Base-by-base conservation (phyloP, 257 asterid genomes). In the Lycium barbarum region DNA sequence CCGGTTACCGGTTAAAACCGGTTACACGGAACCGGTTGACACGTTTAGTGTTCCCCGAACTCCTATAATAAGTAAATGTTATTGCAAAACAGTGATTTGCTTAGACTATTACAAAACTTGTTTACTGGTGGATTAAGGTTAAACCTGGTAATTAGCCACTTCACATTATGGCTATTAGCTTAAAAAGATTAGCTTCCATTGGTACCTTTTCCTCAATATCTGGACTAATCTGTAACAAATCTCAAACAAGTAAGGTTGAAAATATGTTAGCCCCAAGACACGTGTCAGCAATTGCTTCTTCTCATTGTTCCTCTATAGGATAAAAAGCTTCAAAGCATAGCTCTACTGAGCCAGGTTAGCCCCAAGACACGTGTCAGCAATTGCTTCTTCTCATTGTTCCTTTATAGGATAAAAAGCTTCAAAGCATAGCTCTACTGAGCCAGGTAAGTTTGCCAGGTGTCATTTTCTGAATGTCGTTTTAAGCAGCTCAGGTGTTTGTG, bases 401-500 rank as follows among this genome's bases (percentile, higher is more conserved):
- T 90, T 91, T 57, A 80, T 85, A 26, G 79, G 61, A 62, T 88
- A 84, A 55, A 54, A 65, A 49, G 73, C 45, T 67, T 79, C 51
- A 40, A 36, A 35, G 65, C 74, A 65, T 26, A 67, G 59, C 58
- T 57, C 83, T 20, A 7, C 18, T 20, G 83, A 40, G 47, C 72
- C 83, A 81, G 92, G 94, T 92, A 74, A 85, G 84, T 84, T 38
- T 18, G 81, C 76, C 17, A 9, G 45, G 63, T 5, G 8, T 58
- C 63, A n/a, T n/a, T n/a, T 22, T 40, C 45, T 40, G 3, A 2
- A 40, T 40, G 45, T 40, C 45, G 13, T 20, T 66, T 84, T 67
- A 5, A 78, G 70, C 22, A 22, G 53, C 49, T 86, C 79, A 87
- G 9, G 57, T 90, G 92, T 87, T 91, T 90, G 95, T 88, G 26